A percentile compares a stretch with the other conserved stretches of the same genome.
Conservation (phyloP, 805 yeast genomes). For the Ogataea sp. region DNA sequence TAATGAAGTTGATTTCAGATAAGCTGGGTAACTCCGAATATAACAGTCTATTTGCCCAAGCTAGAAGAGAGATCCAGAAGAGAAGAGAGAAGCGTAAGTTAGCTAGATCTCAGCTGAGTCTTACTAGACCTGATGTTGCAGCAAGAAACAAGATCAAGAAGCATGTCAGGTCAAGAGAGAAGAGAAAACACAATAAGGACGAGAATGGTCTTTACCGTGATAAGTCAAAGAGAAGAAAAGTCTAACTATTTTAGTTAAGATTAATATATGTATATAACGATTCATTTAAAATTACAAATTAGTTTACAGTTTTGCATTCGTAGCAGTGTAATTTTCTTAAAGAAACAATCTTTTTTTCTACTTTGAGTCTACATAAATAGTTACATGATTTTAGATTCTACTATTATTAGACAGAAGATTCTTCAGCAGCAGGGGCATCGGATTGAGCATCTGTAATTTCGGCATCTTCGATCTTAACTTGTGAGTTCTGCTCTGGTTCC, state of each 20-base stretch:
- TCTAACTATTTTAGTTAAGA: background rate
- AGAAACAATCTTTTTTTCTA: background rate
- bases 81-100: conserved; percentile 73
- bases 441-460: background rate
- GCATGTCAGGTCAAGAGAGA: conserved; percentile 68
- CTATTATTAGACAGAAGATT: no score
- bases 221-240: conserved; percentile 38
- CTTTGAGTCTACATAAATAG: background rate
- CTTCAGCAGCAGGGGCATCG: background rate
- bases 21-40: conserved; percentile 69
- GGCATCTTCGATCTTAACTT: background rate
- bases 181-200: conserved; percentile 67
- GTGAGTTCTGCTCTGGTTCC: background rate
- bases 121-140: conserved; percentile 74
- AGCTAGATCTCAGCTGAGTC: conserved; percentile 65
- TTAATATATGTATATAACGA: no score
- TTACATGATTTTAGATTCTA: no score
- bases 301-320: no score
- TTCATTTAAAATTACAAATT: no score
- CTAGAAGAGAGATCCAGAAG: conserved; percentile 48
- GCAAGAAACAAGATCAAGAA: conserved; percentile 71
- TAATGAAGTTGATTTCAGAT: conserved; percentile 56
- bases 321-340: no score
- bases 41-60: conserved; percentile 50
- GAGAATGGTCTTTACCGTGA: conserved; percentile 68